Conservation (phyloP, 2,329 filamentous ascomycete genomes). For the Diplodia sapinea region DNA sequence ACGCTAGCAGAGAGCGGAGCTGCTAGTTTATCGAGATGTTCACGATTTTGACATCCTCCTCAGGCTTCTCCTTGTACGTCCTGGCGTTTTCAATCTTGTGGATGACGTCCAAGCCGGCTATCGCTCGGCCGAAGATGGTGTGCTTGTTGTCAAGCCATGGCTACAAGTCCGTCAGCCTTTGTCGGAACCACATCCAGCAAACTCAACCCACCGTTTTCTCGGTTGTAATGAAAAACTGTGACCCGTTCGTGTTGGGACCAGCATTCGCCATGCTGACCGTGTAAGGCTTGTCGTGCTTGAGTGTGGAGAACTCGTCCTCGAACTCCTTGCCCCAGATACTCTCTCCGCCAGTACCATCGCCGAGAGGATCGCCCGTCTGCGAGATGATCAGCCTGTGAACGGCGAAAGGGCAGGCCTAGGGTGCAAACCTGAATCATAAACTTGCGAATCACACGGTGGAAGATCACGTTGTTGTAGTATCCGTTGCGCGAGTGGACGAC, state of each 20-base stretch:
- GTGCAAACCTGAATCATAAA: slow-evolving; percentile 79
- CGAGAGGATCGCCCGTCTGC: slow-evolving; percentile 76
- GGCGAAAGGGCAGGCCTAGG: slow-evolving; percentile 49
- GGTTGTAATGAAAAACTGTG: slow-evolving; percentile 98
- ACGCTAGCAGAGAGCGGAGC: too few relatives aligned
- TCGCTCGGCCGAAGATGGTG: slow-evolving; percentile 90
- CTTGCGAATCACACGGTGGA: slow-evolving; percentile 95
- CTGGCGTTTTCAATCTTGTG: slow-evolving; percentile 93
- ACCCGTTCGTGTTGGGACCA: slow-evolving; percentile 91
- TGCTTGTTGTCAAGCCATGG: slow-evolving; percentile 96
- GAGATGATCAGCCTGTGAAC: neutral
- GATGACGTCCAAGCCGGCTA: slow-evolving; percentile 90
- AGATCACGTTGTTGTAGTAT: slow-evolving; percentile 98
- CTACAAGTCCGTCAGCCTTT: slow-evolving; percentile 47
- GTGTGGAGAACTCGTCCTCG: slow-evolving; percentile 86
- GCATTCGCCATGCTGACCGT: slow-evolving; percentile 98
- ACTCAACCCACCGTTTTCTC: slow-evolving; percentile 78
- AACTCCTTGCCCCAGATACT: slow-evolving; percentile 94
- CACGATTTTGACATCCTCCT: slow-evolving; percentile 96
- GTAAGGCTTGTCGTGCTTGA: slow-evolving; percentile 95
- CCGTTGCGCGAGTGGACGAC: slow-evolving; percentile 86
- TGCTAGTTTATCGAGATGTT: slow-evolving; percentile 65
- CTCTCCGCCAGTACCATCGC: slow-evolving; percentile 88
- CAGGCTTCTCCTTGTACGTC: slow-evolving; percentile 89
- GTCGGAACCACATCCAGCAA: slow-evolving; percentile 21